Conservation (phyloP, 2,329 filamentous ascomycete genomes). For the Clarireedia sp. region DNA sequence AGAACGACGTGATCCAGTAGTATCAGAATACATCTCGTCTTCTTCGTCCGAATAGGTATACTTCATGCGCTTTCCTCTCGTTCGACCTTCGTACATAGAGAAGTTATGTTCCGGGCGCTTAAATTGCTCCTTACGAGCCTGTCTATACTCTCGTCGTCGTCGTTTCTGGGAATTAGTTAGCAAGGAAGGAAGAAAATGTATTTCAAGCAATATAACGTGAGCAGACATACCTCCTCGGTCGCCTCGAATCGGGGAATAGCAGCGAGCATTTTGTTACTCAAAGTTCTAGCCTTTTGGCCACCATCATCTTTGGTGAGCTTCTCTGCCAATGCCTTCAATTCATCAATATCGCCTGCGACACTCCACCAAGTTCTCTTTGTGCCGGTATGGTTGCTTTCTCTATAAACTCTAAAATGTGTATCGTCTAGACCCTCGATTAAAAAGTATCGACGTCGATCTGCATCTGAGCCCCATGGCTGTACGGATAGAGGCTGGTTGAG, state of each 20-base stretch:
- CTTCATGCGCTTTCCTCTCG: slow-evolving; percentile 89
- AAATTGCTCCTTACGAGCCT: slow-evolving; percentile 67
- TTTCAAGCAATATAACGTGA: not conserved
- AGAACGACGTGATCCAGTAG: slow-evolving; percentile 58
- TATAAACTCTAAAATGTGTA: slow-evolving; percentile 86
- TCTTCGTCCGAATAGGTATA: slow-evolving; percentile 95
- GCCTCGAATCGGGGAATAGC: slow-evolving; percentile 88
- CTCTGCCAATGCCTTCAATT: slow-evolving; percentile 65
- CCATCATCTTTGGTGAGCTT: slow-evolving; percentile 72
- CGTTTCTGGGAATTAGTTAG: slow-evolving; percentile 59
- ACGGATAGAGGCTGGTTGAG: slow-evolving; percentile 81
- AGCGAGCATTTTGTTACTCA: slow-evolving; percentile 68
- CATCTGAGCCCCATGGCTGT: slow-evolving; percentile 84
- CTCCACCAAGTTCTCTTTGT: slow-evolving; percentile 82
- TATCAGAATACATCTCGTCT: slow-evolving; percentile 56
- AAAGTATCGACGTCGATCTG: slow-evolving; percentile 87
- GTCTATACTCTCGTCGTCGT: slow-evolving; percentile 83
- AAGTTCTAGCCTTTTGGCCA: slow-evolving; percentile 68
- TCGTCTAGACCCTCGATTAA: slow-evolving; percentile 90
- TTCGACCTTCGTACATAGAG: slow-evolving; percentile 92
- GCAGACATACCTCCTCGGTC: slow-evolving; percentile 67
- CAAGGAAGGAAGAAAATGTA: slow-evolving; percentile 13
- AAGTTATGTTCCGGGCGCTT: slow-evolving; percentile 80
- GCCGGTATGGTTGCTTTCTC: slow-evolving; percentile 78
- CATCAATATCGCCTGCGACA: slow-evolving; percentile 83